A percentile compares a stretch with the other conserved stretches of the same genome.
These are phyloP conservation scores for Ophiostoma perfectum DNA, from an alignment of 2,329 filamentous ascomycete species.

Conservation along the genomic window DNA sequence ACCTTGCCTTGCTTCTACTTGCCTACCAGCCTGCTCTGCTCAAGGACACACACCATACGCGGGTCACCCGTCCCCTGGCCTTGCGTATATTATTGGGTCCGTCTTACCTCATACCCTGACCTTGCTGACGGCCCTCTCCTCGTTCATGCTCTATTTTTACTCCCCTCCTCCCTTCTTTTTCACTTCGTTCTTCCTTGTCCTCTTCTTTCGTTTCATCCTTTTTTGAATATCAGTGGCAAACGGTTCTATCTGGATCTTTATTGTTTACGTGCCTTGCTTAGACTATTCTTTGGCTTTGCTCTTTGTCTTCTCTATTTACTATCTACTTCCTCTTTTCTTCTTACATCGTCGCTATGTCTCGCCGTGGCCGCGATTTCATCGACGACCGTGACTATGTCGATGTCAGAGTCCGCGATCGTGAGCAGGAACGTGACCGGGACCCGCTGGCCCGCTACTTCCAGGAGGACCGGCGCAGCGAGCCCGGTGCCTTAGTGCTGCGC, in stretches of 20 bases:
- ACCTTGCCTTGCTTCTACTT: background rate
- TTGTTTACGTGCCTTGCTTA: background rate
- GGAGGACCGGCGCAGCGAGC: slow-evolving; percentile 43
- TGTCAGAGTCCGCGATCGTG: slow-evolving; percentile 37
- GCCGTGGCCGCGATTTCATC: slow-evolving; percentile 19
- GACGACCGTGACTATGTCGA: slow-evolving; percentile 25
- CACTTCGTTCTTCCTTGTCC: background rate
- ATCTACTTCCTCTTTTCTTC: background rate
- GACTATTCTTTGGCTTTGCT: background rate
- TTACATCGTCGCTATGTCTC: slow-evolving; percentile 20
- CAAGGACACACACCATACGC: background rate
- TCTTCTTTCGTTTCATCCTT: background rate
- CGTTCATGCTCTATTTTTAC: background rate
- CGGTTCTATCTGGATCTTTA: background rate
- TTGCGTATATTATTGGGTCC: slow-evolving; percentile 7
- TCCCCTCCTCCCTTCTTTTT: background rate
- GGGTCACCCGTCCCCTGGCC: background rate
- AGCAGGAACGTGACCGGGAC: slow-evolving; percentile 40
- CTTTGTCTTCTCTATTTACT: background rate
- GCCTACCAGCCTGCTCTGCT: background rate
- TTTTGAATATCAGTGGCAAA: slow-evolving; percentile 3
- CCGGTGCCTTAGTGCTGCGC: slow-evolving; percentile 50
- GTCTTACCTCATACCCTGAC: slow-evolving; percentile 4
- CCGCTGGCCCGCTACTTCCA: slow-evolving; percentile 47
- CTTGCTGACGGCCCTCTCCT: slow-evolving; percentile 6